Base-by-base conservation (phyloP, 495 filamentous ascomycete genomes). In the Penicillium macrosclerotiorum region DNA sequence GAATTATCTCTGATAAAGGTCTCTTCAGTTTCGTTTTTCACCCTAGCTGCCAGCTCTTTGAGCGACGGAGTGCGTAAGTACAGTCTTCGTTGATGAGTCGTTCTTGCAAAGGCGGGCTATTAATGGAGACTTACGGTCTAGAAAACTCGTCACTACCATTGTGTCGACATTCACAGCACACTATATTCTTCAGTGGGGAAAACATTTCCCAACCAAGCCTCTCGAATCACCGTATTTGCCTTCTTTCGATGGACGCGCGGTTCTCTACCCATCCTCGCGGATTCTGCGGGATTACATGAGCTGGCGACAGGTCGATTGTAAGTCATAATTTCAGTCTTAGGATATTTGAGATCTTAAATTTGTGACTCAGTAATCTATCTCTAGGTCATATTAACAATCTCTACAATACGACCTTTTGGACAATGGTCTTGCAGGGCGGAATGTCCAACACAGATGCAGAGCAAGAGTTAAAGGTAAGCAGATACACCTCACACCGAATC, bases 391-490 rank as follows among this genome's bases (percentile, higher is more conserved):
- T 98, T 54, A 98, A 98, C 65, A 98, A 98, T 60, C 75, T 97
- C 12, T 96, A 95, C 65, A 98, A 98, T 57, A 98, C 93, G 1
- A 91, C 90, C 0, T 97, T 96, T 60, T 97, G 93, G 93, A 75
- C 84, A 0, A 73, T 97, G 57, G 84, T 96, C 18, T 78, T 84
- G 40, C 69, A 80, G 31, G 91, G 90, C 0, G 86, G 84, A 0
- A 78, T 93, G 73, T 81, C 78, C 36, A 75, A 77, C 7, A 83
- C 78, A 14, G 82, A 88, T 53, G 93, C 93, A 0, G 93, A 96
- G 62, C 76, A 83, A 55, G 78, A 77, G 38, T 73, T 97, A 20
- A 81, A 85, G 59, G 88, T 88, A 48, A 49, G 68, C 62, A 19
- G 17, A 24, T 23, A 26, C 8, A 29, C 13, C 8, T 19, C 7